These are phyloP conservation scores for Colletotrichum agaves DNA, from an alignment of 2,329 filamentous ascomycete genomes.

Conservation along the genomic window DNA sequence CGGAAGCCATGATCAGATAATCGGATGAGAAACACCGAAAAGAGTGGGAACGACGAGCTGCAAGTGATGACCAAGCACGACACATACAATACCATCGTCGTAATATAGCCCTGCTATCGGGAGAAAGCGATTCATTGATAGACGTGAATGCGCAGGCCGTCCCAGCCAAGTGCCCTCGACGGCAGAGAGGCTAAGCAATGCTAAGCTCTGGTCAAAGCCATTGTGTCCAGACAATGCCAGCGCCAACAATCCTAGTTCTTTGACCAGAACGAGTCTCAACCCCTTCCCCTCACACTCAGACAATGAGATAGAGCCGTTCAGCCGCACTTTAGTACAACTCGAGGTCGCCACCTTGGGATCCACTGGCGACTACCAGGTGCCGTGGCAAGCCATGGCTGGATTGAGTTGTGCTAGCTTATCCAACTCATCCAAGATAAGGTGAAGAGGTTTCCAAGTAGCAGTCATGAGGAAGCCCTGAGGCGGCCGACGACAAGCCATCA, in stretches of 20 bases:
- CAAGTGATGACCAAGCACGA: not conserved
- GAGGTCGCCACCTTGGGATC: not conserved
- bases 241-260: not conserved
- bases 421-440: not conserved
- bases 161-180: not conserved
- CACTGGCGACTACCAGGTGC: not conserved
- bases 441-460: too few species aligned
- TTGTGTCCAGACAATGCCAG: not conserved
- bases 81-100: too few species aligned
- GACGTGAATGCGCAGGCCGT: too few species aligned
- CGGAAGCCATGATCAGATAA: not conserved
- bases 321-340: not conserved
- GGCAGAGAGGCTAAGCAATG: not conserved
- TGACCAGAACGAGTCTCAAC: not conserved
- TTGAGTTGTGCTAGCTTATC: not conserved
- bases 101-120: too few species aligned
- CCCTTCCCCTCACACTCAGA: not conserved
- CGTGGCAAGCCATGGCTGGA: not conserved
- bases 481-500: not conserved
- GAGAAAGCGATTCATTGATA: too few species aligned
- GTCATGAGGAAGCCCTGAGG: too few species aligned
- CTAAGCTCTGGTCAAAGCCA: conserved; percentile 3
- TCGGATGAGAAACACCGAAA: not conserved
- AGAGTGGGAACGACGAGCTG: not conserved
- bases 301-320: not conserved